These are phyloP conservation scores for Vitis hybrid DNA, from an alignment of 177 flowering plant genomes.

Conservation along the genomic window DNA sequence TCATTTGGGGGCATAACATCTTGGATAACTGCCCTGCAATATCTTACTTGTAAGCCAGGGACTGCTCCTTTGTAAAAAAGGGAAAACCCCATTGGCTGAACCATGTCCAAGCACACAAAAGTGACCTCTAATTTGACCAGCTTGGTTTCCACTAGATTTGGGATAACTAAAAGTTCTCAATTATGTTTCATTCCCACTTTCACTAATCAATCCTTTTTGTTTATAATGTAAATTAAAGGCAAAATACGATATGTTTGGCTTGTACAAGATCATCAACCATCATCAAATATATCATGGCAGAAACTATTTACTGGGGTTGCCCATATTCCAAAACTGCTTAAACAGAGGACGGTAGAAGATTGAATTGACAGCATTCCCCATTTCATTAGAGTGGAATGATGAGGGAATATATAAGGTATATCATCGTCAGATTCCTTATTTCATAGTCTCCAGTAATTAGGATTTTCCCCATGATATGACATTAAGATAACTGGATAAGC, in stretches of 20 bases:
- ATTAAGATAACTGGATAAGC: background rate
- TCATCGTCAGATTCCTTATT: too few relatives aligned
- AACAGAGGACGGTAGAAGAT: too few relatives aligned
- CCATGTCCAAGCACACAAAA: conserved; percentile 27
- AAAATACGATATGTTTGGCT: background rate
- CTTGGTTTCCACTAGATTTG: conserved; percentile 41
- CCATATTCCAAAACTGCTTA: too few relatives aligned
- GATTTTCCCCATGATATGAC: background rate
- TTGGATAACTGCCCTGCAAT: background rate
- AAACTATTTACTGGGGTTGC: background rate
- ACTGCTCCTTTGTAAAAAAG: conserved; percentile 6
- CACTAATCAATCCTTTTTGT: background rate
- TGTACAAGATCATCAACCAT: background rate
- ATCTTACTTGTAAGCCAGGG: conserved; percentile 1
- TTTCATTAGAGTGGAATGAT: too few relatives aligned
- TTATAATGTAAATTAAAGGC: background rate
- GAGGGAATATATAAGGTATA: too few relatives aligned
- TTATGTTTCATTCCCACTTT: conserved; percentile 24
- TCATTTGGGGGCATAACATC: background rate
- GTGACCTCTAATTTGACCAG: conserved; percentile 48
- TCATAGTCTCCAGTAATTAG: too few relatives aligned
- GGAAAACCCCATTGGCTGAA: conserved; percentile 19
- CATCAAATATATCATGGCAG: too few relatives aligned
- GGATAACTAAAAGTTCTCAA: conserved; percentile 27
- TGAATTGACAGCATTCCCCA: too few relatives aligned